phyloP scores from a whole-genome alignment of 306 rosid species.

The Spatholobus suberectus region DNA sequence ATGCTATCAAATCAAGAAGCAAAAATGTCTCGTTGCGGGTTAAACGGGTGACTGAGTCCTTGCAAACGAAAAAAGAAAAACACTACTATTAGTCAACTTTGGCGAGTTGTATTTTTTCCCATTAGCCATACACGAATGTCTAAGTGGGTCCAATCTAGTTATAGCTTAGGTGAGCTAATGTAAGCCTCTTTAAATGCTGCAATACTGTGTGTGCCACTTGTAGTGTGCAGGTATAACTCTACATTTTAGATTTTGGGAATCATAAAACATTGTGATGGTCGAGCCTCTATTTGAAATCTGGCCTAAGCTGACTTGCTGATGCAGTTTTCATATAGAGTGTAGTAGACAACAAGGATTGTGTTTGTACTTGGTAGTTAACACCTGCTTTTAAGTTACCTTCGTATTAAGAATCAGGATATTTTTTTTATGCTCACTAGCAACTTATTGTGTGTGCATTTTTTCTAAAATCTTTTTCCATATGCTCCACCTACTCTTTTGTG shows the following conservation, averaged over 20 bases:
- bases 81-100: constrained; percentile 22
- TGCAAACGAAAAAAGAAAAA: not conserved
- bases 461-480: not conserved
- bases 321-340: not conserved
- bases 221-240: not conserved
- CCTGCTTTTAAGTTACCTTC: constrained; percentile 1
- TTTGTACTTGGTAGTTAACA: not conserved
- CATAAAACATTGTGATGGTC: not conserved
- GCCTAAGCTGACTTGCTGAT: not conserved
- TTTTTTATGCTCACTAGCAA: not conserved
- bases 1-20: not conserved
- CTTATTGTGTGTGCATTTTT: not conserved
- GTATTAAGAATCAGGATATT: not conserved
- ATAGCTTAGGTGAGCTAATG: constrained; percentile 34
- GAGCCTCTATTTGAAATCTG: not conserved
- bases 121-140: constrained; percentile 25
- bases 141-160: constrained; percentile 41
- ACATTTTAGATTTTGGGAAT: constrained; percentile 2
- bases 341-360: constrained; percentile 9
- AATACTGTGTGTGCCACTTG: constrained; percentile 35
- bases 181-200: not conserved
- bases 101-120: constrained; percentile 29
- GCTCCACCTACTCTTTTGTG: constrained; percentile 14
- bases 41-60: not conserved
- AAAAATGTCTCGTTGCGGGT: not conserved